A percentile compares a stretch with the other conserved stretches of the same genome.
Evolutionary conservation across 805 yeast species (phyloP).

Genomic region (Torulaspora indica): DNA sequence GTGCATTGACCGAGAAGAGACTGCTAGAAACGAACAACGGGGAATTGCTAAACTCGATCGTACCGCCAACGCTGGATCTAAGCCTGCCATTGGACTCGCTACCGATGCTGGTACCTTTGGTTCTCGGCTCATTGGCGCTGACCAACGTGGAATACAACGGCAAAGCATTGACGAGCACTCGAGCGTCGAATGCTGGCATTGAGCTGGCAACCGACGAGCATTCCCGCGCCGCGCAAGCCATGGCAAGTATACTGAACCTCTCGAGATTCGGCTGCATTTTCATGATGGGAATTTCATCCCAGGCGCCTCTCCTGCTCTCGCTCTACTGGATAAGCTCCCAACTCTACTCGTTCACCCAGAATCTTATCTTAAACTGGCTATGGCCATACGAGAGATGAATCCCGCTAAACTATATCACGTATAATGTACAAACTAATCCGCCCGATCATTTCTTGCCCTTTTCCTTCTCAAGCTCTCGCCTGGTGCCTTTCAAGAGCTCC

Average conservation of each 20-base stretch:
- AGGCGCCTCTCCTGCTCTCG: constrained; percentile 77
- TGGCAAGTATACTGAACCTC: constrained; percentile 53
- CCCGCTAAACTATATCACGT: constrained; percentile 4
- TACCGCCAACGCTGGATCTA: constrained; percentile 49
- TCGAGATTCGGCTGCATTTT: constrained; percentile 73
- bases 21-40: constrained; percentile 30
- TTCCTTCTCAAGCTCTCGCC: constrained; percentile 71
- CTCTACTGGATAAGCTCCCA: constrained; percentile 92
- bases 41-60: constrained; percentile 26
- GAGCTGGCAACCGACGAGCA: constrained; percentile 19
- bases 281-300: constrained; percentile 77
- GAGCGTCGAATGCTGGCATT: constrained; percentile 23
- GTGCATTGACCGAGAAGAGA: constrained; percentile 62
- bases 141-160: constrained; percentile 81
- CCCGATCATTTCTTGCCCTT: constrained; percentile 25
- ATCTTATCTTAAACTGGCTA: constrained; percentile 58
- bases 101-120: constrained; percentile 70
- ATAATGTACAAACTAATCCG: constrained; percentile 8
- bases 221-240: constrained; percentile 28
- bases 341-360: constrained; percentile 68
- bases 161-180: constrained; percentile 46
- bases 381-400: constrained; percentile 45
- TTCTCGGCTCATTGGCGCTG: constrained; percentile 64
- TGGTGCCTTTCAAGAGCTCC: constrained; percentile 84
- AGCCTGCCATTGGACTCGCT: constrained; percentile 58